Evolutionary conservation across 1,284 basidiomycete genomes (phyloP).

Genomic region (Chalciporus sp.): DNA sequence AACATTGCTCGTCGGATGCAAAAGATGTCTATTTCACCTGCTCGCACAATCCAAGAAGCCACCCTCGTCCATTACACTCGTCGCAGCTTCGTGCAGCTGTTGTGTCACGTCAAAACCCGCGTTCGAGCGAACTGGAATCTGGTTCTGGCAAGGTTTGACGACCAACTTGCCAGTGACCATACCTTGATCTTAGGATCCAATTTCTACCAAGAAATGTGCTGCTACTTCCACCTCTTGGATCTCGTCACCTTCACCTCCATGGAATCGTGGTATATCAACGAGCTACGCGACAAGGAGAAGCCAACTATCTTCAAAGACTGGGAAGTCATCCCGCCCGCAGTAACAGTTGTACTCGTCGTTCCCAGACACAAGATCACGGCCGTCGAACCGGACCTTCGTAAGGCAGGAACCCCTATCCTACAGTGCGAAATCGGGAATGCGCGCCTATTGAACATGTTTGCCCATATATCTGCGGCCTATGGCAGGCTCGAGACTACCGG

Average conservation of each 20-base stretch:
- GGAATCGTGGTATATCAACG: slow-evolving; percentile 14
- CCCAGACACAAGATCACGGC: slow-evolving; percentile 22
- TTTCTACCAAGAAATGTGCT: slow-evolving; percentile 45
- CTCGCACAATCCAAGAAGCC: neutral
- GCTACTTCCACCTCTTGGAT: slow-evolving; percentile 39
- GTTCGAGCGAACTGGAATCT: slow-evolving; percentile 37
- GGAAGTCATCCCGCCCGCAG: slow-evolving; percentile 20
- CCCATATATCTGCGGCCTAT: slow-evolving; percentile 38
- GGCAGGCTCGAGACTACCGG: slow-evolving; percentile 35
- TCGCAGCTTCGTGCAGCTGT: slow-evolving; percentile 44
- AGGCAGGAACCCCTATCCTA: slow-evolving; percentile 39
- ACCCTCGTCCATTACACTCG: slow-evolving; percentile 44
- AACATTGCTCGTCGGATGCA: slow-evolving; percentile 14
- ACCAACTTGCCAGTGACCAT: slow-evolving; percentile 30
- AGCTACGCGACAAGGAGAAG: slow-evolving; percentile 6
- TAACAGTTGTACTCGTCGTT: slow-evolving; percentile 28
- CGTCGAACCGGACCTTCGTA: slow-evolving; percentile 21
- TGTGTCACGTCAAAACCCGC: slow-evolving; percentile 41
- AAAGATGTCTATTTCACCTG: slow-evolving; percentile 6
- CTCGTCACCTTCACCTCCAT: slow-evolving; percentile 29
- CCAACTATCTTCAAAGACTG: slow-evolving; percentile 22
- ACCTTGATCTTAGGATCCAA: slow-evolving; percentile 38
- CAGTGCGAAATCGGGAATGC: slow-evolving; percentile 35
- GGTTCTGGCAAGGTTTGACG: slow-evolving; percentile 35
- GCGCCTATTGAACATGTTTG: slow-evolving; percentile 37